These are phyloP conservation scores for Pinus tabuliformis DNA, from an alignment of 75 land plant species.

Conservation along the genomic window DNA sequence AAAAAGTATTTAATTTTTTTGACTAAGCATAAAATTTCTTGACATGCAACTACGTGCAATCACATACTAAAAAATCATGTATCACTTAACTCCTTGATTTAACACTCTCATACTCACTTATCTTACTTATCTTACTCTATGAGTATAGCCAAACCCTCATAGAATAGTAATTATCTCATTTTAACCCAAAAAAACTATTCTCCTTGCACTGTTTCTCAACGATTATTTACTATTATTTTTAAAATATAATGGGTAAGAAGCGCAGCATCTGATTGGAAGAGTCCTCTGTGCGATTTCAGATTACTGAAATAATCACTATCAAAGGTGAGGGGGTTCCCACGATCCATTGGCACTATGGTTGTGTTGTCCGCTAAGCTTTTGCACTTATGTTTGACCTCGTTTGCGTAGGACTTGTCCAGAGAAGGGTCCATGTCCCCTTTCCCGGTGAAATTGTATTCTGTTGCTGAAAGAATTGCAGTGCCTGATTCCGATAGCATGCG, in stretches of 20 bases:
- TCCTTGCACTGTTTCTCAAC: too few relatives aligned
- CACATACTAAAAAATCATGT: too few relatives aligned
- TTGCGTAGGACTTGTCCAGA: conserved; percentile 13
- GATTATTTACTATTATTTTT: too few relatives aligned
- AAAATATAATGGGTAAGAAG: background rate
- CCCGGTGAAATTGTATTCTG: conserved; percentile 23
- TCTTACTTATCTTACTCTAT: too few relatives aligned
- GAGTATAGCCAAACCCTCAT: too few relatives aligned
- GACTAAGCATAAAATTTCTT: too few relatives aligned
- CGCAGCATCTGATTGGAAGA: conserved; percentile 17
- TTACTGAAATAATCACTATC: conserved; percentile 2
- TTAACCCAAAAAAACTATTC: too few relatives aligned
- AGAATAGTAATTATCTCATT: too few relatives aligned
- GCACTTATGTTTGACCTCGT: conserved; percentile 1
- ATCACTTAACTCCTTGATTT: too few relatives aligned
- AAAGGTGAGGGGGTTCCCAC: background rate
- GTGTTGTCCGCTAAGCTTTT: background rate
- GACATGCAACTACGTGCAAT: too few relatives aligned
- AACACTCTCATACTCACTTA: too few relatives aligned
- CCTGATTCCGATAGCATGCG: conserved; percentile 7
- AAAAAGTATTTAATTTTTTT: too few relatives aligned
- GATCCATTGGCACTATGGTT: conserved; percentile 6
- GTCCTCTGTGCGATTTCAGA: background rate
- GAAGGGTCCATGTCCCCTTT: conserved; percentile 23
- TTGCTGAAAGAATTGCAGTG: conserved; percentile 11